Percentiles rank a stretch among this genome's conserved stretches.
Evolutionary conservation across 345 rosid species (phyloP).

Genomic region (Lepidium aucheri): DNA sequence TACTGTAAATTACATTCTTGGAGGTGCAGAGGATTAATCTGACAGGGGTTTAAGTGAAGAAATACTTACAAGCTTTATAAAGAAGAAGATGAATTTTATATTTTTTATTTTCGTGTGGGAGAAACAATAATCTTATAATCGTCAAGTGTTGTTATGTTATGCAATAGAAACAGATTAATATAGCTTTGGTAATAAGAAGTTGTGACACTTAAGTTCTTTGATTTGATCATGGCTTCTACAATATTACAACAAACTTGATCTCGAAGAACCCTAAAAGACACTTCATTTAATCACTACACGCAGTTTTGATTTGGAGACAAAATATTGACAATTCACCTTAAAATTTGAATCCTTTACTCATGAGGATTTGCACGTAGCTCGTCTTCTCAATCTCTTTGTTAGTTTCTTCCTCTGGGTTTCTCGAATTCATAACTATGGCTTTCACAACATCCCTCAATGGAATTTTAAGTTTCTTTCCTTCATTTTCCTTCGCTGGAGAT

Average conservation of each 20-base stretch:
- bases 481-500: neutral
- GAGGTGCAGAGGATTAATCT: constrained; percentile 14
- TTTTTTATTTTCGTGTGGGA: constrained; percentile 11
- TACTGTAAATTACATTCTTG: constrained; percentile 31
- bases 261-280: constrained; percentile 5
- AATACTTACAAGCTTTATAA: neutral
- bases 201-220: neutral
- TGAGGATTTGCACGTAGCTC: constrained; percentile 12
- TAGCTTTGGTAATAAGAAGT: too few relatives aligned
- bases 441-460: constrained; percentile 26
- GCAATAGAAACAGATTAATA: neutral
- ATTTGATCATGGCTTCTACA: neutral
- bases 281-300: neutral
- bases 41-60: constrained; percentile 1
- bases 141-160: constrained; percentile 5
- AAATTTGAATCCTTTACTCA: constrained; percentile 12
- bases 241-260: neutral
- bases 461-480: constrained; percentile 10
- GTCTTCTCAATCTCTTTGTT: neutral
- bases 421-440: constrained; percentile 26
- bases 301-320: neutral
- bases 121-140: neutral
- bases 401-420: neutral
- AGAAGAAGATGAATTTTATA: neutral
- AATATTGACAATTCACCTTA: neutral